These are phyloP conservation scores for Phtheirospermum japonicum DNA, from an alignment of 257 asterid genomes.

Conservation along the genomic window DNA sequence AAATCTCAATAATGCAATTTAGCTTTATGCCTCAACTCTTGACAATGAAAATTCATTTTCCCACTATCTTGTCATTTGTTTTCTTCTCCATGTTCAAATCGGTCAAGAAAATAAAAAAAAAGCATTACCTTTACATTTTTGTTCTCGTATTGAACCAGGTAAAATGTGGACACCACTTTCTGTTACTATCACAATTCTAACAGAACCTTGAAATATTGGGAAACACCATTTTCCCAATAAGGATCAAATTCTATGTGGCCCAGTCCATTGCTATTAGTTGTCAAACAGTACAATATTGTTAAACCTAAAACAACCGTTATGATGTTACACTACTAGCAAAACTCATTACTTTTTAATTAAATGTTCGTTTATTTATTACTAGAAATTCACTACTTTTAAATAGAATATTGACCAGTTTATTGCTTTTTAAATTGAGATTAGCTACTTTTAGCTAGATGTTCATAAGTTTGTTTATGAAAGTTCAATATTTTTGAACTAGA, in stretches of 20 bases:
- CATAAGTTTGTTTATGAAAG: too few relatives aligned
- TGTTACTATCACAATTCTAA: background rate
- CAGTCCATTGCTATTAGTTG: too few relatives aligned
- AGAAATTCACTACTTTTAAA: too few relatives aligned
- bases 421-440: too few relatives aligned
- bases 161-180: slow-evolving; percentile 5
- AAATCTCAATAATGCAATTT: background rate
- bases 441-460: too few relatives aligned
- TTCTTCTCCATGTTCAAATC: background rate
- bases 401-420: too few relatives aligned
- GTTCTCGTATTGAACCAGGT: slow-evolving; percentile 8
- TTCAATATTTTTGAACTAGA: too few relatives aligned
- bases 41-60: background rate
- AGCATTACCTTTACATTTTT: background rate
- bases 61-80: background rate
- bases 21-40: background rate
- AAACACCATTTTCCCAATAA: background rate
- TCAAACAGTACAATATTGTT: too few relatives aligned
- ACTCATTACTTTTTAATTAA: too few relatives aligned
- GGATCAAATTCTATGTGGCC: too few relatives aligned
- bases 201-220: background rate
- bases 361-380: background rate
- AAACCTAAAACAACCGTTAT: too few relatives aligned
- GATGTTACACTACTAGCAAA: too few relatives aligned
- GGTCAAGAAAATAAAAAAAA: background rate